These are phyloP conservation scores for Raffaelea arxii DNA, from an alignment of 2,329 filamentous ascomycete species.

Conservation along the genomic window DNA sequence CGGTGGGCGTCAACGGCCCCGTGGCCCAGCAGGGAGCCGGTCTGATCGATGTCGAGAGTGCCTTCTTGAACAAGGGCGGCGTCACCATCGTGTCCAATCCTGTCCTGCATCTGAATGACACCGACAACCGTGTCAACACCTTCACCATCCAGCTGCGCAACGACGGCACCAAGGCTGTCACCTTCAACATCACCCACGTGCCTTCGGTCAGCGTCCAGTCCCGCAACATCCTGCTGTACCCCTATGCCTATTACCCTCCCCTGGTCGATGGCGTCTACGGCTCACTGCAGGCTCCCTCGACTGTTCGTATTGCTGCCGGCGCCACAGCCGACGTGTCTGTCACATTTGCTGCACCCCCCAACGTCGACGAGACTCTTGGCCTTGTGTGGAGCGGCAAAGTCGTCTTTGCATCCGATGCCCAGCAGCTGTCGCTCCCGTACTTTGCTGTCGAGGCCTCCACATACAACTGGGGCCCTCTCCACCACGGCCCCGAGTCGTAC, in stretches of 20 bases:
- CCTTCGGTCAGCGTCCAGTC: background rate
- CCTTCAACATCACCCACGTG: background rate
- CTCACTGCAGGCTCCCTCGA: background rate
- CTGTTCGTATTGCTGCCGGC: background rate
- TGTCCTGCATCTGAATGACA: background rate
- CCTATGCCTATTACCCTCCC: background rate
- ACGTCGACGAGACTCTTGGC: background rate
- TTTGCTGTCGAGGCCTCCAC: background rate
- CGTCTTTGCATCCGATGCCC: background rate
- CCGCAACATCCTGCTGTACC: background rate
- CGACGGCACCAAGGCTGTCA: background rate
- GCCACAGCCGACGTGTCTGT: background rate
- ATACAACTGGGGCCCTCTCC: background rate
- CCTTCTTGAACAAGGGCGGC: conserved; percentile 1
- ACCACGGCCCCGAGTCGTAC: background rate
- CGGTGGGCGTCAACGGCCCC: background rate
- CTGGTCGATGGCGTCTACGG: background rate
- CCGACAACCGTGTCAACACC: background rate
- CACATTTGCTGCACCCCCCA: background rate
- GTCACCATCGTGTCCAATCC: background rate
- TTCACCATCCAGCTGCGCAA: background rate
- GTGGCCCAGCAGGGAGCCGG: conserved; percentile 14
- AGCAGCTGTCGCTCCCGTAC: background rate
- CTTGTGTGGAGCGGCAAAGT: background rate
- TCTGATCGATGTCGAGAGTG: conserved; percentile 11